A percentile compares a stretch with the other conserved stretches of the same genome.
These are phyloP conservation scores for Aspergillus leporis DNA, from an alignment of 495 filamentous ascomycete species.

Conservation along the genomic window DNA sequence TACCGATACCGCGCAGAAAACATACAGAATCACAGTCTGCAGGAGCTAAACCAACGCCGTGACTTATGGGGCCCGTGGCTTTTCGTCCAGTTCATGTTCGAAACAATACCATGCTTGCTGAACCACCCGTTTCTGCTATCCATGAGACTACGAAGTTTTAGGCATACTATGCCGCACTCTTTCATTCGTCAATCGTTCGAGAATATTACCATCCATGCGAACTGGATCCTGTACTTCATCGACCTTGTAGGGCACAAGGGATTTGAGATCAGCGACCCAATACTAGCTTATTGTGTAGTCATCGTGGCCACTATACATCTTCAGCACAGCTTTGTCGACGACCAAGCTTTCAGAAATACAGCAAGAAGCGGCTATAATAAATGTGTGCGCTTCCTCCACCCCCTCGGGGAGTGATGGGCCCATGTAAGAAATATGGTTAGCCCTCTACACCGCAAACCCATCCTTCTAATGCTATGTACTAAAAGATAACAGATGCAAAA, in stretches of 20 bases:
- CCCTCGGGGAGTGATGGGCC: constrained; percentile 30
- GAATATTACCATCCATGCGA: constrained; percentile 32
- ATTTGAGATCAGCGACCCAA: constrained; percentile 38
- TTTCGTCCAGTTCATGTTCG: constrained; percentile 43
- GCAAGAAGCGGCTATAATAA: constrained; percentile 32
- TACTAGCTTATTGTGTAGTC: constrained; percentile 32
- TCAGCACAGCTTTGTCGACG: constrained; percentile 40
- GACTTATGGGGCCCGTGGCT: constrained; percentile 49
- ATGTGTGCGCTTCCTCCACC: constrained; percentile 30
- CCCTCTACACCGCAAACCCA: background rate
- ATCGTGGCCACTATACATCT: constrained; percentile 38
- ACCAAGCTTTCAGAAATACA: constrained; percentile 31
- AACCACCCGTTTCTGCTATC: constrained; percentile 48
- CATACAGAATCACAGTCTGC: constrained; percentile 34
- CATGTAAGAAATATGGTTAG: constrained; percentile 32
- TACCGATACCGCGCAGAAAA: constrained; percentile 43
- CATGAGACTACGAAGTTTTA: constrained; percentile 41
- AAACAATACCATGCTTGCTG: constrained; percentile 42
- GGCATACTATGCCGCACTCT: constrained; percentile 39
- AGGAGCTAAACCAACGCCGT: constrained; percentile 35
- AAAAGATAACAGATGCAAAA: constrained; percentile 5
- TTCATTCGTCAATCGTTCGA: constrained; percentile 40
- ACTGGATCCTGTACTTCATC: constrained; percentile 35
- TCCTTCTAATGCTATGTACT: constrained; percentile 17
- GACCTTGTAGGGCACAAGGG: constrained; percentile 30